Conservation (phyloP, 2,329 filamentous ascomycete genomes). For the Amylocarpus encephaloides region DNA sequence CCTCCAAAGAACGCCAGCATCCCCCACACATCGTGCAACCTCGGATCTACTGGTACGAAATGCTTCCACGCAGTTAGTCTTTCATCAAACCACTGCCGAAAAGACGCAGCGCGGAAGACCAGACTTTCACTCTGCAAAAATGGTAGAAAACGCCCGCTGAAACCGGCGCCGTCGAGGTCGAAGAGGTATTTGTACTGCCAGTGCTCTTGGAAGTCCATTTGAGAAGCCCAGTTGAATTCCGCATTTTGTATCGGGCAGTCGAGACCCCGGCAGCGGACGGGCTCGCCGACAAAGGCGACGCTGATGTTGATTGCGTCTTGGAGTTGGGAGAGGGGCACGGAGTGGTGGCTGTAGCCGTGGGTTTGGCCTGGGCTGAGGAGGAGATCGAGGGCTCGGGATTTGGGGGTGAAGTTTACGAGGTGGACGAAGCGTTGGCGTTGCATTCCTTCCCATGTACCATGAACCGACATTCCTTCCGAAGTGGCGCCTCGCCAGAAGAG, state of each 20-base stretch:
- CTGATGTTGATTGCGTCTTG: conserved; percentile 26
- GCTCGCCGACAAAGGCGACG: conserved; percentile 37
- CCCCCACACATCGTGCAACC: conserved; percentile 22
- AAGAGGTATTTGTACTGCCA: conserved; percentile 47
- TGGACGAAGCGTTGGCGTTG: conserved; percentile 54
- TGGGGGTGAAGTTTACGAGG: conserved; percentile 42
- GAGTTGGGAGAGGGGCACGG: conserved; percentile 36
- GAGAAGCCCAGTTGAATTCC: conserved; percentile 25
- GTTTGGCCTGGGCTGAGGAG: conserved; percentile 25
- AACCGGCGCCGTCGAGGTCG: conserved; percentile 52
- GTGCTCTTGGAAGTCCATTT: conserved; percentile 33
- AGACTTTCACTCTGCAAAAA: conserved; percentile 47
- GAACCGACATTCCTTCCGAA: conserved; percentile 37
- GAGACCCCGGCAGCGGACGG: conserved; percentile 30
- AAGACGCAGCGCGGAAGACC: conserved; percentile 54
- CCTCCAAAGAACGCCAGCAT: conserved; percentile 29
- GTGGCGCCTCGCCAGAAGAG: conserved; percentile 49
- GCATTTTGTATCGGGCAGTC: conserved; percentile 31
- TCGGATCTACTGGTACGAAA: conserved; percentile 54
- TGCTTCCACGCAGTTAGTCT: conserved; percentile 56
- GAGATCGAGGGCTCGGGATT: conserved; percentile 29
- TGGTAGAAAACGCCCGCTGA: conserved; percentile 42
- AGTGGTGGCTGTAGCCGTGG: conserved; percentile 34
- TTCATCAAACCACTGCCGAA: conserved; percentile 59
- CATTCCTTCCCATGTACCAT: conserved; percentile 45